These are phyloP conservation scores for Diaporthe citriasiana DNA, from an alignment of 2,329 filamentous ascomycete species.

Conservation along the genomic window DNA sequence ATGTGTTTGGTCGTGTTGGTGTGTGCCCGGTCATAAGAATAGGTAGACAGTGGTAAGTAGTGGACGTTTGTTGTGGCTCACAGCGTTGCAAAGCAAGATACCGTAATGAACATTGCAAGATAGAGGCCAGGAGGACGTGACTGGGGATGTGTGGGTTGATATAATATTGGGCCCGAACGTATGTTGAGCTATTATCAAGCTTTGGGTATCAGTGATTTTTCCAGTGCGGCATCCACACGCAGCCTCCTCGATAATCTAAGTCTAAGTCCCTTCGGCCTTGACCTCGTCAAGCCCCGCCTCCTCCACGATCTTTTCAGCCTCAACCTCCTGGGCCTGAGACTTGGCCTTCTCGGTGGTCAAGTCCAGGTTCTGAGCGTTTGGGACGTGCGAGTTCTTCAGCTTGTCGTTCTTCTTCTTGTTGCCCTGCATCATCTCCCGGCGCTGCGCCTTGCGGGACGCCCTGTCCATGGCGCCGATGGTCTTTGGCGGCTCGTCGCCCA, in stretches of 20 bases:
- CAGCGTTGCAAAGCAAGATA: too few species aligned
- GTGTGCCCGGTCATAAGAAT: neutral
- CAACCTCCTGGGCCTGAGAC: slow-evolving; percentile 22
- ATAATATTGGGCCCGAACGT: neutral
- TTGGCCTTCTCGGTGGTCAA: slow-evolving; percentile 33
- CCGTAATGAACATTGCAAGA: neutral
- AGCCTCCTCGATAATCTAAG: neutral
- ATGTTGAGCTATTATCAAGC: slow-evolving; percentile 21
- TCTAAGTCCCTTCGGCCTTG: slow-evolving; percentile 2
- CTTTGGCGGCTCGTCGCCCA: slow-evolving; percentile 62
- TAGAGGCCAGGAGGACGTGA: neutral
- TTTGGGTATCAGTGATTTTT: slow-evolving; percentile 39
- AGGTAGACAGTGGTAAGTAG: neutral
- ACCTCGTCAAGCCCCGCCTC: neutral
- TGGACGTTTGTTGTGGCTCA: neutral
- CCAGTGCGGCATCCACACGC: neutral
- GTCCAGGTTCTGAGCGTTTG: slow-evolving; percentile 13
- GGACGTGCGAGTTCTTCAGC: slow-evolving; percentile 25
- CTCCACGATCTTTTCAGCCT: slow-evolving; percentile 14
- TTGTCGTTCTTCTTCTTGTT: slow-evolving; percentile 39
- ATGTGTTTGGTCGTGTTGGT: neutral
- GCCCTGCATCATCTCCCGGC: slow-evolving; percentile 62
- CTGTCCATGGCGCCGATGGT: slow-evolving; percentile 69
- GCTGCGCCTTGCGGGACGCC: slow-evolving; percentile 68
- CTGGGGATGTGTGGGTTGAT: neutral